These are phyloP conservation scores for Aspergillus proliferans DNA, from an alignment of 2,329 filamentous ascomycete genomes.

Conservation along the genomic window DNA sequence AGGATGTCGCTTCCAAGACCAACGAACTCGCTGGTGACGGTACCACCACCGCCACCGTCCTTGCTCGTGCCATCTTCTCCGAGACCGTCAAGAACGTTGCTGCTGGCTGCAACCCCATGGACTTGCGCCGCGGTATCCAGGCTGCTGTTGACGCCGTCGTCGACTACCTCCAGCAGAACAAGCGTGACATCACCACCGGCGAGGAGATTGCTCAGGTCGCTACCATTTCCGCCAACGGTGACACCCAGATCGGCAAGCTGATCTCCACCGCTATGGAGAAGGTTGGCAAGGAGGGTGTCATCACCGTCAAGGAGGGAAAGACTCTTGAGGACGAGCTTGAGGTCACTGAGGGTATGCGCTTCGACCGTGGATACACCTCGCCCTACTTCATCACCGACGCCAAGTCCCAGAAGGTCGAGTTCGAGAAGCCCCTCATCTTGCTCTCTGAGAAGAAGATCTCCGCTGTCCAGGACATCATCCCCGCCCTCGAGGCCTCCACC, in stretches of 20 bases:
- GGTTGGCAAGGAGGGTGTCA: constrained; percentile 99
- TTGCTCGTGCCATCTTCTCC: constrained; percentile 96
- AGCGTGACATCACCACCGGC: constrained; percentile 95
- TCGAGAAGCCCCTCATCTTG: constrained; percentile 97
- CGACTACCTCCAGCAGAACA: constrained; percentile 89
- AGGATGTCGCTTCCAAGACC: constrained; percentile 98
- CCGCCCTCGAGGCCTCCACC: constrained; percentile 92
- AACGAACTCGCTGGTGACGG: constrained; percentile 98
- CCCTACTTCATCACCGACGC: constrained; percentile 99
- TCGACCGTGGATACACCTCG: constrained; percentile 97
- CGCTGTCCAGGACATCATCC: constrained; percentile 96
- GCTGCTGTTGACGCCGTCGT: constrained; percentile 92
- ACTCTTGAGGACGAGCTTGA: constrained; percentile 96
- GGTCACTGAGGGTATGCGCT: constrained; percentile 99
- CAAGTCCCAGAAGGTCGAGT: constrained; percentile 98
- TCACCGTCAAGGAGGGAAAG: constrained; percentile 99
- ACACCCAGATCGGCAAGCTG: constrained; percentile 87
- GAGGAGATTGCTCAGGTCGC: constrained; percentile 97
- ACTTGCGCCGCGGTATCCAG: constrained; percentile 93
- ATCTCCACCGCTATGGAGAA: constrained; percentile 99
- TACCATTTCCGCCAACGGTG: constrained; percentile 96
- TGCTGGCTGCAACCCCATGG: constrained; percentile 99
- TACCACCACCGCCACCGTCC: constrained; percentile 94
- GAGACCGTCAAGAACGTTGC: constrained; percentile 99
- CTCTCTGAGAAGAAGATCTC: constrained; percentile 99